phyloP scores from a whole-genome alignment of 2,329 filamentous ascomycete genomes.

The Fonsecaea pedrosoi region DNA sequence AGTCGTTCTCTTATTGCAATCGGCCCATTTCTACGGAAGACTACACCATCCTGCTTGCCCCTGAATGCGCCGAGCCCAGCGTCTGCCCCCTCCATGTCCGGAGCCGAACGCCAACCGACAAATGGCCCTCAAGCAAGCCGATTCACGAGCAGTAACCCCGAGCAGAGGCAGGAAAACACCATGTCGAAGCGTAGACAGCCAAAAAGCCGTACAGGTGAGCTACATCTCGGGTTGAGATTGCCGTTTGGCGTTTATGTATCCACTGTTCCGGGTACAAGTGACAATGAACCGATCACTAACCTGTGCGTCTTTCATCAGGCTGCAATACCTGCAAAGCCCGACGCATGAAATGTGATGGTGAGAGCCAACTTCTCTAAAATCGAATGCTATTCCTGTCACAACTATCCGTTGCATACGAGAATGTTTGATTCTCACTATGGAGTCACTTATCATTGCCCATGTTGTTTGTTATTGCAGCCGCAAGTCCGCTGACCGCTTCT shows the following conservation, averaged over 20 bases:
- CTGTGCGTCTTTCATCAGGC: slow-evolving; percentile 52
- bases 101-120: background rate
- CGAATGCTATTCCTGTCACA: background rate
- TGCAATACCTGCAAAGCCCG: slow-evolving; percentile 76
- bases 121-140: background rate
- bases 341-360: slow-evolving; percentile 71
- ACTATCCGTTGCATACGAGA: background rate
- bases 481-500: background rate
- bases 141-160: slow-evolving; percentile 9
- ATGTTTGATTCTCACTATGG: background rate
- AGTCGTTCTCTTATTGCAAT: background rate
- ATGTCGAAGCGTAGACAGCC: slow-evolving; percentile 17
- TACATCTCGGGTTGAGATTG: background rate
- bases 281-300: background rate
- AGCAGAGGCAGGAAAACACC: slow-evolving; percentile 1
- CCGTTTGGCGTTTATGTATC: background rate
- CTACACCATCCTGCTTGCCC: background rate
- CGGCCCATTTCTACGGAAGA: background rate
- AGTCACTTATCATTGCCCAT: background rate
- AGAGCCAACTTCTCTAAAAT: background rate
- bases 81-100: background rate
- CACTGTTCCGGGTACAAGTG: background rate
- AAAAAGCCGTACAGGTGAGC: slow-evolving; percentile 11
- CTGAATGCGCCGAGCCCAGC: background rate
- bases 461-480: background rate